Conservation (phyloP, 768 basidiomycete species). For the Boletus edulis region DNA sequence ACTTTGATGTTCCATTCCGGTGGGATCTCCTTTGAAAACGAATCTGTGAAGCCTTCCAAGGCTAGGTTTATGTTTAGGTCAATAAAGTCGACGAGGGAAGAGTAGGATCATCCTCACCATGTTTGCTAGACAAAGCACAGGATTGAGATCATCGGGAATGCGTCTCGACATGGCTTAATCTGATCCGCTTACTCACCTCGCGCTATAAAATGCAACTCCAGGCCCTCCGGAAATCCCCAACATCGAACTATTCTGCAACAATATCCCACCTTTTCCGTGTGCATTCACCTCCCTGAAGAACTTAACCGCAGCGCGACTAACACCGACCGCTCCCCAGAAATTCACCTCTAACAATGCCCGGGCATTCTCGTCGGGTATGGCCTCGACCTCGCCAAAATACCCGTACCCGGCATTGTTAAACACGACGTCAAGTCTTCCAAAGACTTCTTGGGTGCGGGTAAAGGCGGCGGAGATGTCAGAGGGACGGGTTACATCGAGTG, state of each 20-base stretch:
- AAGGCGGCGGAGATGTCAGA: neutral
- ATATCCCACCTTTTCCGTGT: constrained; percentile 7
- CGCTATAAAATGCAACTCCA: constrained; percentile 4
- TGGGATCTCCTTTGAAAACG: constrained; percentile 10
- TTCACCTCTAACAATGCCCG: constrained; percentile 35
- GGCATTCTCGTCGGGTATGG: constrained; percentile 27
- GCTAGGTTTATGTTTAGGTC: constrained; percentile 1
- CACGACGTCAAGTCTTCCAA: neutral
- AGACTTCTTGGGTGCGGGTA: neutral
- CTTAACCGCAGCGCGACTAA: constrained; percentile 23
- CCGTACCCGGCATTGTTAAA: neutral
- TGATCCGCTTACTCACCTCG: constrained; percentile 1
- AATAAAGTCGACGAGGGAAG: too few species aligned
- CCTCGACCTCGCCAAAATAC: constrained; percentile 33
- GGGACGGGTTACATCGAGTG: neutral
- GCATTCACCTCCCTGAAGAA: constrained; percentile 35
- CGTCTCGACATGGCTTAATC: neutral
- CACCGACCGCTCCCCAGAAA: constrained; percentile 15
- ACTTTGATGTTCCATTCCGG: constrained; percentile 21
- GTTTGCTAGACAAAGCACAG: constrained; percentile 2
- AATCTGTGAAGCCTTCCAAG: constrained; percentile 10
- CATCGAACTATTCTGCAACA: constrained; percentile 12
- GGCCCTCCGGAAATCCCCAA: neutral
- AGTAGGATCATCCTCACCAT: constrained; percentile 1
- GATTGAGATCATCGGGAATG: neutral